These are phyloP conservation scores for Geotrichum australiense DNA, from an alignment of 1,139 yeast genomes.

Conservation along the genomic window DNA sequence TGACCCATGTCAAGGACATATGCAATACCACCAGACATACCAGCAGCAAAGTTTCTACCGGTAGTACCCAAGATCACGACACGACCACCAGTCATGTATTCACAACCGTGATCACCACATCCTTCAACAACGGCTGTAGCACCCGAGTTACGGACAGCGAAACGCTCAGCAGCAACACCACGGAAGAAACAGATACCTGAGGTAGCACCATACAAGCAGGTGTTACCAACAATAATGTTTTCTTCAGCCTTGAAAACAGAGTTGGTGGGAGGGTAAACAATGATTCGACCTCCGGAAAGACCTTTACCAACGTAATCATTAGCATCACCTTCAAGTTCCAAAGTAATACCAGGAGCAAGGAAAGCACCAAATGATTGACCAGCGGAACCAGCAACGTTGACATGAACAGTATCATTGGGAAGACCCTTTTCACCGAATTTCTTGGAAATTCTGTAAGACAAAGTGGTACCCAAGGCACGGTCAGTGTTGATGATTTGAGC, in stretches of 20 bases:
- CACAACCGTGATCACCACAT: conserved; percentile 98
- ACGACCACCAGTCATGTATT: conserved; percentile 99
- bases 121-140: conserved; percentile 96
- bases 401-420: conserved; percentile 95
- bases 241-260: conserved; percentile 89
- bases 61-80: conserved; percentile 87
- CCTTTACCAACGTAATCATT: conserved; percentile 98
- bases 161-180: conserved; percentile 98
- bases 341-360: conserved; percentile 91
- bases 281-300: conserved; percentile 86
- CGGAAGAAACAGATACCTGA: conserved; percentile 90
- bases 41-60: conserved; percentile 96
- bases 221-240: conserved; percentile 93
- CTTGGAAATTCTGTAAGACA: conserved; percentile 90
- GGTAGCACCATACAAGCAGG: conserved; percentile 97
- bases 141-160: conserved; percentile 97
- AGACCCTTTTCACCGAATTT: conserved; percentile 87
- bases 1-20: conserved; percentile 94
- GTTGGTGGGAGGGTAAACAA: conserved; percentile 84
- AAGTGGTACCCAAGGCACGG: conserved; percentile 90
- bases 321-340: conserved; percentile 95
- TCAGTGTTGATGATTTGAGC: conserved; percentile 93
- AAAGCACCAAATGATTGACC: conserved; percentile 99
- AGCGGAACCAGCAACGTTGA: conserved; percentile 84
- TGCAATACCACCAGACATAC: conserved; percentile 99